Base-by-base conservation (phyloP, 345 rosid genomes). In the Acer yangbiense region DNA sequence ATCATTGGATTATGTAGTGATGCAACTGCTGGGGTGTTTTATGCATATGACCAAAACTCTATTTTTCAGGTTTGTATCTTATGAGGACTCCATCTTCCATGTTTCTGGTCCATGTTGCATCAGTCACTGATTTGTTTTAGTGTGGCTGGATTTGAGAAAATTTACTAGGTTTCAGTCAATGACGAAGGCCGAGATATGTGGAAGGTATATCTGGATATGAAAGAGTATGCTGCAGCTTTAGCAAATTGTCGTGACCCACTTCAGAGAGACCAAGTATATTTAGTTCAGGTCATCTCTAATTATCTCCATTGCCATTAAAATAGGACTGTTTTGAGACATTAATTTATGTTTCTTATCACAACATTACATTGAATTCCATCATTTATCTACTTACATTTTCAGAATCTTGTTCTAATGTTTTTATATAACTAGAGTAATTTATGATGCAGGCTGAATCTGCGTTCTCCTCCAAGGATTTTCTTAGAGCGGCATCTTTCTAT, bases 131-230 rank as follows among this genome's bases (percentile, higher is more conserved):
- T 68, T 63, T 23, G 32, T 14, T 75, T 79, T 17, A 76, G 27
- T 62, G 29, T 41, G 21, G 23, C 74, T 65, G 76, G 17, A 10
- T 44, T 63, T 75, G 65, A 74, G 76, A 78, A 76, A 72, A 83
- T 74, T 58, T 80, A 82, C 2, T 81, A 96, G 99, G 98, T 96
- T 55, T 94, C 99, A 75, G 95, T 96, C 73, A 87, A 83, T 83
- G 99, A 96, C 27, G 99, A 96, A 90, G 93, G 91, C 71, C 89
- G 97, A 72, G 98, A 94, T 85, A 96, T 96, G 99, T 96, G 99
- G 99, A 96, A 91, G 91, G 98, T 96, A 73, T 90, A 96, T 85
- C 89, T 94, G 78, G 93, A 94, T 86, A 87, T 96, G 92, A 96
- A 90, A 82, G 98, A 87, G 76, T 96, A 89, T 86, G 94, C 98